Evolutionary conservation across 345 rosid species (phyloP).

Genomic region (Psidium friedrichsthalianum): DNA sequence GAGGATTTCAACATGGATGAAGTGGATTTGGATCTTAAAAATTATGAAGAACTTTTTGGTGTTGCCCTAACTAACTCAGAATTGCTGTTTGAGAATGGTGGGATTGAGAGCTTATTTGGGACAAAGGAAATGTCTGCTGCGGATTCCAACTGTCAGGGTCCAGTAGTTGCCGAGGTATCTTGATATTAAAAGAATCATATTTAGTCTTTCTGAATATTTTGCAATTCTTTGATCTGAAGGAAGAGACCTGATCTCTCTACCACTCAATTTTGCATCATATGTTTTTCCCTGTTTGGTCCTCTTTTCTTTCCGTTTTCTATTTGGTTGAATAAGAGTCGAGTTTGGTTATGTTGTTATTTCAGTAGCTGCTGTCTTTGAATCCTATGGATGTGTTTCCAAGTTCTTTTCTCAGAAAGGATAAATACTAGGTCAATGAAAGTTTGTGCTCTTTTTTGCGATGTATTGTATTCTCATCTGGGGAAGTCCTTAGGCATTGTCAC

Average conservation of each 20-base stretch:
- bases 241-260: background rate
- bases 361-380: background rate
- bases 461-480: background rate
- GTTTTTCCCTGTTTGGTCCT: background rate
- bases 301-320: background rate
- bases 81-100: slow-evolving; percentile 76
- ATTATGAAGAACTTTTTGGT: slow-evolving; percentile 97
- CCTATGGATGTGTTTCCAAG: background rate
- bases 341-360: background rate
- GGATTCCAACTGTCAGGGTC: slow-evolving; percentile 47
- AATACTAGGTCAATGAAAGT: background rate
- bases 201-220: background rate
- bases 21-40: slow-evolving; percentile 73
- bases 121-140: slow-evolving; percentile 41
- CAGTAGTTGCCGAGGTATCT: slow-evolving; percentile 55
- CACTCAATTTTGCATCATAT: background rate
- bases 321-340: background rate
- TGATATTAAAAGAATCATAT: background rate
- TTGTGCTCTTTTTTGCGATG: background rate
- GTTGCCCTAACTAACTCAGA: slow-evolving; percentile 60
- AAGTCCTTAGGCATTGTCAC: background rate
- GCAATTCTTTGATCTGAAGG: slow-evolving; percentile 5
- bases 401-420: background rate
- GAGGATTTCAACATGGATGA: slow-evolving; percentile 71
- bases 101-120: slow-evolving; percentile 76